Conservation (phyloP, 2,329 filamentous ascomycete species). For the Simplicillium sp. region DNA sequence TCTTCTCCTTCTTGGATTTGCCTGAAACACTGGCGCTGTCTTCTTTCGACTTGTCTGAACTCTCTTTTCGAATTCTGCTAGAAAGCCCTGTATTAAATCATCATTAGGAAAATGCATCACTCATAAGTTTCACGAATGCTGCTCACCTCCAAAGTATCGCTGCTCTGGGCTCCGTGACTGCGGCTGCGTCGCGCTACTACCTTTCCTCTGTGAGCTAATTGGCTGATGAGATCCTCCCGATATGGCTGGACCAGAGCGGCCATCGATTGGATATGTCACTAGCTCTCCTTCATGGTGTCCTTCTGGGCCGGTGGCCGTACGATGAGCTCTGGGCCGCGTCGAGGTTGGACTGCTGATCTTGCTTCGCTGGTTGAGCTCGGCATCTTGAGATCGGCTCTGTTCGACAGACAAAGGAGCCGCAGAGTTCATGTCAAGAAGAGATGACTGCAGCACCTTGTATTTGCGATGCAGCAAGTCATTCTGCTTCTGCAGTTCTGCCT, state of each 20-base stretch:
- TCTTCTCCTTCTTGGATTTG: conserved; percentile 25
- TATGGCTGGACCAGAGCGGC: conserved; percentile 18
- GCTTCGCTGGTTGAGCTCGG: conserved; percentile 17
- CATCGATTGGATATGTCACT: background rate
- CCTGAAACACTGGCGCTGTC: conserved; percentile 20
- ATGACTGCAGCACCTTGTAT: conserved; percentile 41
- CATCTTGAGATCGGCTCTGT: conserved; percentile 14
- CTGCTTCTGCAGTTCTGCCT: conserved; percentile 43
- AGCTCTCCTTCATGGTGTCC: background rate
- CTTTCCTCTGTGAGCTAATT: conserved; percentile 26
- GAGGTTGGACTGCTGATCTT: conserved; percentile 26
- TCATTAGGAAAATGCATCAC: conserved; percentile 2
- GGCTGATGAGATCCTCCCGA: conserved; percentile 22
- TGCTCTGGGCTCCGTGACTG: conserved; percentile 25
- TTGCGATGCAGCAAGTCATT: conserved; percentile 39
- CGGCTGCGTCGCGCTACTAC: conserved; percentile 15
- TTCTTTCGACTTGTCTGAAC: conserved; percentile 36
- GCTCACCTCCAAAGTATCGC: conserved; percentile 37
- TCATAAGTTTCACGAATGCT: background rate
- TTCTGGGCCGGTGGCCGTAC: background rate
- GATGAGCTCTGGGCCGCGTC: background rate
- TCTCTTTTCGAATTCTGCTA: conserved; percentile 36
- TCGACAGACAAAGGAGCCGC: conserved; percentile 15
- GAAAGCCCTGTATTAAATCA: conserved; percentile 30
- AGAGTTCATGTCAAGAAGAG: conserved; percentile 36